Evolutionary conservation across 495 filamentous ascomycete genomes (phyloP).

Genomic region (Penicillium macrosclerotiorum): DNA sequence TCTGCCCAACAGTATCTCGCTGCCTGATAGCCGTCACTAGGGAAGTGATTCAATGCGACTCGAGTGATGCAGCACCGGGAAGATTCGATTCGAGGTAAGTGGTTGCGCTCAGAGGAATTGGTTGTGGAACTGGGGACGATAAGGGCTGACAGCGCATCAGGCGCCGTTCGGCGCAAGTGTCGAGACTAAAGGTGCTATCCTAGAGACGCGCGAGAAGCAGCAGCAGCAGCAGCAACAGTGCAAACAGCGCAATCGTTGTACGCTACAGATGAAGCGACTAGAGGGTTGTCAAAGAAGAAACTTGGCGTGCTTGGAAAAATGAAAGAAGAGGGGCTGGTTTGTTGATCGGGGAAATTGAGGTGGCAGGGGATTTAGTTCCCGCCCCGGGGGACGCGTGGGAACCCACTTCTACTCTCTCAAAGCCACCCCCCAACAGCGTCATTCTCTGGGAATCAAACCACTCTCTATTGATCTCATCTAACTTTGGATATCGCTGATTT

Average conservation of each 20-base stretch:
- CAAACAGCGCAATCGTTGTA: not conserved
- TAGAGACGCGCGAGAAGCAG: too few relatives aligned
- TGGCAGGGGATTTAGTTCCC: conserved; percentile 30
- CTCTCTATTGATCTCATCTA: conserved; percentile 5
- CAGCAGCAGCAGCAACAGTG: not conserved
- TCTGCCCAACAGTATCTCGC: conserved; percentile 2
- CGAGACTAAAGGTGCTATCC: too few relatives aligned
- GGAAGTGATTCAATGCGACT: not conserved
- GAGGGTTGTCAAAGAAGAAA: conserved; percentile 2
- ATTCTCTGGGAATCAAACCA: conserved; percentile 3
- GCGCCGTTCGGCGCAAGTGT: conserved; percentile 18
- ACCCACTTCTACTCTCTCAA: not conserved
- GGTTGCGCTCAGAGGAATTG: too few relatives aligned
- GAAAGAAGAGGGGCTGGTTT: conserved; percentile 11
- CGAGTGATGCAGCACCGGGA: too few relatives aligned
- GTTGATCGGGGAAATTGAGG: conserved; percentile 26
- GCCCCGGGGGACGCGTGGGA: too few relatives aligned
- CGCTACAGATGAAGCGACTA: not conserved
- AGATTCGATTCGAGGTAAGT: not conserved
- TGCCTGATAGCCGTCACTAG: not conserved
- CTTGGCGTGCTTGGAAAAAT: too few relatives aligned
- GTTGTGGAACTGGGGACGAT: too few relatives aligned
- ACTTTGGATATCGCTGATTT: too few relatives aligned
- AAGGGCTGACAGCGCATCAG: conserved; percentile 29
- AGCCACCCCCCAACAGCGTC: not conserved